Percentiles rank a stretch among this genome's conserved stretches.
These are phyloP conservation scores for Plectosphaerella sp. DNA, from an alignment of 2,329 filamentous ascomycete genomes.

Conservation along the genomic window DNA sequence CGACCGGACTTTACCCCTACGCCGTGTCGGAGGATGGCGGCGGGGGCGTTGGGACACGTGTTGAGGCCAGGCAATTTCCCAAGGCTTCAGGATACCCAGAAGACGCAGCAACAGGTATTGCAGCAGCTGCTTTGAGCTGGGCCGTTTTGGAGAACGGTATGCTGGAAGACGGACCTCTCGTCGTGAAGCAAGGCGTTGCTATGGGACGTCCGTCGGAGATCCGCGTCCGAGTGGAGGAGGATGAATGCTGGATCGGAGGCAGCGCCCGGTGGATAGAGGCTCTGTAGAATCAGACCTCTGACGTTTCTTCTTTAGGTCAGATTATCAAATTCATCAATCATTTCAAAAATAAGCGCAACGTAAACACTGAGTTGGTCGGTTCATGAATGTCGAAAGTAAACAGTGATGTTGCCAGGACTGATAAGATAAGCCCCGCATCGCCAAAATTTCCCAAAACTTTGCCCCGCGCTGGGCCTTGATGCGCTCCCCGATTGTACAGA, in stretches of 20 bases:
- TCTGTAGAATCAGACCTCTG: too few species aligned
- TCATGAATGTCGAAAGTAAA: too few species aligned
- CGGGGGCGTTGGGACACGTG: not conserved
- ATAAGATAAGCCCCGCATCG: slow-evolving; percentile 24
- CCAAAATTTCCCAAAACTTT: slow-evolving; percentile 30
- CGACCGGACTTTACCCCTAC: not conserved
- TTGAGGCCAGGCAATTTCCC: not conserved
- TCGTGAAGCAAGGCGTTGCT: not conserved
- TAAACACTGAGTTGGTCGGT: too few species aligned
- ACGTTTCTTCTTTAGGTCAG: too few species aligned
- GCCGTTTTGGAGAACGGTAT: not conserved
- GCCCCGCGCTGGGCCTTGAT: slow-evolving; percentile 24
- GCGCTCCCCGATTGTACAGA: not conserved
- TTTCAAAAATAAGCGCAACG: too few species aligned
- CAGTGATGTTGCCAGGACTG: slow-evolving; percentile 1
- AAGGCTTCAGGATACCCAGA: not conserved
- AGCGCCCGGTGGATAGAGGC: not conserved
- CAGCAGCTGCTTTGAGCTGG: not conserved
- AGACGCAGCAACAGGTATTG: not conserved
- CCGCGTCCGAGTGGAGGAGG: not conserved
- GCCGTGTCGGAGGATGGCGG: not conserved
- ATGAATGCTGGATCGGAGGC: not conserved
- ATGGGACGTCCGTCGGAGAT: not conserved
- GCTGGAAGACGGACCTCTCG: not conserved
- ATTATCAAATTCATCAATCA: too few species aligned